Base-by-base conservation (phyloP, 352 stramenopile species). In the Nothophytophthora sp. region DNA sequence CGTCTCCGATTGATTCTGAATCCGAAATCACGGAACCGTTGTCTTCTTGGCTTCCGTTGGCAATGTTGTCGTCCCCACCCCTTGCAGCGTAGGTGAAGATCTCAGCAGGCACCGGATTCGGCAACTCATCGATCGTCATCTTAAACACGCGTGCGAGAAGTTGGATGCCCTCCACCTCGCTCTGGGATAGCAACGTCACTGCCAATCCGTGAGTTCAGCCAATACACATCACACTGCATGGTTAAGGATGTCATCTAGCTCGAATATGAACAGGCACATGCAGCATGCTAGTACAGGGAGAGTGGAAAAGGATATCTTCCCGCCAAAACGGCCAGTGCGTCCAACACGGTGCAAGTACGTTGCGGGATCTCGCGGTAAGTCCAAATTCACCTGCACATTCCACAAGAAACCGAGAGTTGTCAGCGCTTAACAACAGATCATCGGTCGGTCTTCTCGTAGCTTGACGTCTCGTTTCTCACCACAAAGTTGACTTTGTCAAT, bases 281-380 rank as follows among this genome's bases (percentile, higher is more conserved):
- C 10, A 24, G 24, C 22, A 42, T 16, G 12, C 27, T 11, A 3
- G 16, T 22, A 10, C 24, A 53, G 32, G 4, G 7, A 24, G 8
- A 20, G 24, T 32, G 32, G 49, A 52, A 54, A 75, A 76, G 69
- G 71, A 80, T 84, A 84, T 84, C 41, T 82, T 82, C 44, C 76
- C 77, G 20, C 82, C 82, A 59, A 91, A 92, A 37, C 82, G 80
- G 2, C 82, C 82, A 4, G 76, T 86, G 24, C 82, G 75, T 24
- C 82, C 82, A 28, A 92, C 78, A 22, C 82, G 77, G 48, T 92
- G 82, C 38, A 92, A 63, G 50, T 92, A 91, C 43, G 82, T 92
- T 28, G 78, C 80, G 16, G 80, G 80, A 25, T 92, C 82, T 12
- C 70, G 60, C 5, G 82, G 82, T 11, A 92, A 46, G 50, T 92